These are phyloP conservation scores for Fusarium subglutinans DNA, from an alignment of 2,329 filamentous ascomycete species.

Conservation along the genomic window DNA sequence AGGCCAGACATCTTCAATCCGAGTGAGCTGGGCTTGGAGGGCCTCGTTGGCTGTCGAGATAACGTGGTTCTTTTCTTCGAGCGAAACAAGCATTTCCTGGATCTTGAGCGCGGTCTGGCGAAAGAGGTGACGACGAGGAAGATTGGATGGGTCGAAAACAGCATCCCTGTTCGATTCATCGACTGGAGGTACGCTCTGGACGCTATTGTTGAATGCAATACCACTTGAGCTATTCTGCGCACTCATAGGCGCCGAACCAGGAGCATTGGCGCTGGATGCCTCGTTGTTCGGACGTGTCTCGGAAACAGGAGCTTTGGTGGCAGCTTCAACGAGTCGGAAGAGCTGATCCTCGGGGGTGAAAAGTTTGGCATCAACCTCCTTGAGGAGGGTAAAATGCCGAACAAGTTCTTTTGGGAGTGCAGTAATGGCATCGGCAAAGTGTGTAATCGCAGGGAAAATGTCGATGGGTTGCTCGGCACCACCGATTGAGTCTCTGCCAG, in stretches of 20 bases:
- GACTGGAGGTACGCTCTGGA: conserved; percentile 51
- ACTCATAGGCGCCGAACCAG: conserved; percentile 59
- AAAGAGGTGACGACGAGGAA: conserved; percentile 77
- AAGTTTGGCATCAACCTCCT: conserved; percentile 97
- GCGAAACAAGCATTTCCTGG: conserved; percentile 84
- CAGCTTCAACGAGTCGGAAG: conserved; percentile 75
- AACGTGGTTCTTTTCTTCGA: conserved; percentile 98
- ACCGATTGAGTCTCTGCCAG: conserved; percentile 57
- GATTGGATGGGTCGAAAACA: conserved; percentile 65
- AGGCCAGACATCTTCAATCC: conserved; percentile 87
- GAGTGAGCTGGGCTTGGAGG: conserved; percentile 82
- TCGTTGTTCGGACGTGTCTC: conserved; percentile 57
- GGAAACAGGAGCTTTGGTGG: conserved; percentile 62
- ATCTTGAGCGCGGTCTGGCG: conserved; percentile 81
- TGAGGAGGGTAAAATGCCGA: conserved; percentile 92
- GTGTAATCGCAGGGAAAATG: conserved; percentile 72
- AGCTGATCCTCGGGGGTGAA: conserved; percentile 87
- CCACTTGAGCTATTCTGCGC: conserved; percentile 60
- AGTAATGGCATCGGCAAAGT: conserved; percentile 91
- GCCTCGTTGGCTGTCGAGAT: conserved; percentile 92
- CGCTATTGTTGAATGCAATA: conserved; percentile 48
- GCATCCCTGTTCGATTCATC: conserved; percentile 55
- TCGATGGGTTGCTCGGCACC: conserved; percentile 69
- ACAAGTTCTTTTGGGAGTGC: conserved; percentile 95
- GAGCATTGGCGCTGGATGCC: conserved; percentile 53